Evolutionary conservation across 768 basidiomycete genomes (phyloP).

Genomic region (Calocera viscosa): DNA sequence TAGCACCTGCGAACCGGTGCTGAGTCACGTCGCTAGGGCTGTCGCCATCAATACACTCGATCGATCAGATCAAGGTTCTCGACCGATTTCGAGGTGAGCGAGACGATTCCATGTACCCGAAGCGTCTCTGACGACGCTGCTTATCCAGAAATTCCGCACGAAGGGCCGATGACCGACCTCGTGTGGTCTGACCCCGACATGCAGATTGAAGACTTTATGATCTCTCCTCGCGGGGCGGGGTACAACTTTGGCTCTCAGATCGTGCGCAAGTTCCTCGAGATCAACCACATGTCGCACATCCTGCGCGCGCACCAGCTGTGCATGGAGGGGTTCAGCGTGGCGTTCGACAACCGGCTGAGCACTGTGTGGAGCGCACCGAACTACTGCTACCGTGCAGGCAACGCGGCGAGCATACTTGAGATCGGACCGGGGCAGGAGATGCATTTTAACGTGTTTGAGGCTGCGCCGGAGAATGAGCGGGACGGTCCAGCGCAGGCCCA

Average conservation of each 20-base stretch:
- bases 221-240: slow-evolving; percentile 96
- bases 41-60: slow-evolving; percentile 95
- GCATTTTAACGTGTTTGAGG: slow-evolving; percentile 97
- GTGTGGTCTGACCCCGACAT: slow-evolving; percentile 99
- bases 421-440: slow-evolving; percentile 75
- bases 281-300: slow-evolving; percentile 94
- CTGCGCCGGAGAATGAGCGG: slow-evolving; percentile 93
- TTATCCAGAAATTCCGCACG: slow-evolving; percentile 91
- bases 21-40: slow-evolving; percentile 43
- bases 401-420: slow-evolving; percentile 91
- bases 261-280: slow-evolving; percentile 91
- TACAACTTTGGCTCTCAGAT: slow-evolving; percentile 98
- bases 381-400: slow-evolving; percentile 97
- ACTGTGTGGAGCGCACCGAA: slow-evolving; percentile 99
- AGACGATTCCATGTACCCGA: not conserved
- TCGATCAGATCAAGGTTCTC: slow-evolving; percentile 98
- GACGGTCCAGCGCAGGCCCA: slow-evolving; percentile 78
- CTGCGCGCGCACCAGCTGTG: slow-evolving; percentile 96
- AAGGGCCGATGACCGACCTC: slow-evolving; percentile 98
- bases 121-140: slow-evolving; percentile 16
- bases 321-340: slow-evolving; percentile 98
- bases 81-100: slow-evolving; percentile 89
- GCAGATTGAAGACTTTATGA: slow-evolving; percentile 98
- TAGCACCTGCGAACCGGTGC: too few relatives aligned
- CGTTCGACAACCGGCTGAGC: slow-evolving; percentile 88